phyloP scores from a whole-genome alignment of 2,329 filamentous ascomycete genomes.

The Fusarium sp. region DNA sequence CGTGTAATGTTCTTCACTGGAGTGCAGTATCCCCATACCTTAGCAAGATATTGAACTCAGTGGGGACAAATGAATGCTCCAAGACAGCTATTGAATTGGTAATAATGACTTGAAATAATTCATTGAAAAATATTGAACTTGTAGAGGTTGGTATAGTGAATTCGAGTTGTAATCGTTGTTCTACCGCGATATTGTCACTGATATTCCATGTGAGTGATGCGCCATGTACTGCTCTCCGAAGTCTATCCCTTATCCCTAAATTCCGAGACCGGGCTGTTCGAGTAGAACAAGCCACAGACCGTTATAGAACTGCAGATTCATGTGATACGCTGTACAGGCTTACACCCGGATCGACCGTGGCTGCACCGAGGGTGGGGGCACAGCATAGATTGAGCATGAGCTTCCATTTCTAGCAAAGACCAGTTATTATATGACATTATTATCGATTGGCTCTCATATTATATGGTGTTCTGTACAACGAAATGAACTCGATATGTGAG shows the following conservation, averaged over 20 bases:
- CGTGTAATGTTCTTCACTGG: not conserved
- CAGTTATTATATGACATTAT: not conserved
- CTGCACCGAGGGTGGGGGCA: constrained; percentile 36
- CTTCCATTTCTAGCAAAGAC: constrained; percentile 1
- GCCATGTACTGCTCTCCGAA: not conserved
- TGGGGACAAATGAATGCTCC: not conserved
- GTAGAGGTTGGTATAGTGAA: too few species aligned
- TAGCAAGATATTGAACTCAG: not conserved
- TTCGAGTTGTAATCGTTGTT: too few species aligned
- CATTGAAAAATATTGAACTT: accelerated
- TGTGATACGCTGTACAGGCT: constrained; percentile 30
- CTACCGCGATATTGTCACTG: not conserved
- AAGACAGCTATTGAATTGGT: not conserved
- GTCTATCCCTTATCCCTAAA: not conserved
- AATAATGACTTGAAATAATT: not conserved
- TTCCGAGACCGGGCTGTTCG: not conserved
- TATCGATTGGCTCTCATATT: not conserved
- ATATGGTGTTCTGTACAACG: not conserved
- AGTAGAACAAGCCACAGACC: not conserved
- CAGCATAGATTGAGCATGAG: constrained; percentile 14
- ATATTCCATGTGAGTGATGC: not conserved
- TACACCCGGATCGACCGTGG: constrained; percentile 32
- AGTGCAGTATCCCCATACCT: not conserved
- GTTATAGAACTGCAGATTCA: constrained; percentile 13
- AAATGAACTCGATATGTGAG: not conserved